phyloP scores from a whole-genome alignment of 2,329 filamentous ascomycete genomes.

The Trichoderma sp. region DNA sequence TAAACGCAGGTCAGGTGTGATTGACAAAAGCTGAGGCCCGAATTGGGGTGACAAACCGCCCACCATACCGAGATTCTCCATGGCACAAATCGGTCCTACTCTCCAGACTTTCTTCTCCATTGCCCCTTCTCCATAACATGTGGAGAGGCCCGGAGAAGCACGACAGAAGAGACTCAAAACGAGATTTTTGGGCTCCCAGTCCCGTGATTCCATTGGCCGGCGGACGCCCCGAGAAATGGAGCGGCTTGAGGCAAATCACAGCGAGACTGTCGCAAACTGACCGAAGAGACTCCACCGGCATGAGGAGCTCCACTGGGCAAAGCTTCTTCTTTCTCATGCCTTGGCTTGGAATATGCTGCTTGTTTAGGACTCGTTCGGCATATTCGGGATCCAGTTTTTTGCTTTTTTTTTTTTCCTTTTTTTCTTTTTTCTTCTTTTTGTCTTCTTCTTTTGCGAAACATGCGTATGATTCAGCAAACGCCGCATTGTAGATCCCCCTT shows the following conservation, averaged over 20 bases:
- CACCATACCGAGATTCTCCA: conserved; percentile 24
- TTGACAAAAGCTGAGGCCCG: neutral
- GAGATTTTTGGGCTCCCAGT: neutral
- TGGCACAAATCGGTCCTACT: conserved; percentile 24
- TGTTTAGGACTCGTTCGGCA: conserved; percentile 15
- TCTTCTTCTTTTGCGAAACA: neutral
- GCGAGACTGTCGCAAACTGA: conserved; percentile 8
- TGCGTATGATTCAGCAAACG: conserved; percentile 14
- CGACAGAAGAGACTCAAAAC: neutral
- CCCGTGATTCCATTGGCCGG: conserved; percentile 15
- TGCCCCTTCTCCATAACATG: conserved; percentile 19
- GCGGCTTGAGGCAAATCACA: conserved; percentile 11
- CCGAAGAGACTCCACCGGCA: conserved; percentile 17
- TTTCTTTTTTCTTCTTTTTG: neutral
- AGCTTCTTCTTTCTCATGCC: conserved; percentile 23
- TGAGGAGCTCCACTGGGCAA: conserved; percentile 9
- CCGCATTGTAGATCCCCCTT: conserved; percentile 18
- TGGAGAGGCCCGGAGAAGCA: conserved; percentile 7
- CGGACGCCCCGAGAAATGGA: neutral
- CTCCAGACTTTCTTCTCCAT: conserved; percentile 22
- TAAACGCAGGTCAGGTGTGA: conserved; percentile 21
- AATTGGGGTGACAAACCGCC: conserved; percentile 21
- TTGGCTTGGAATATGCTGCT: neutral
- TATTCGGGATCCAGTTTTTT: conserved; percentile 20
- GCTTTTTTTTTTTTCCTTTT: neutral